Percentiles rank a stretch among this genome's conserved stretches.
phyloP scores from a whole-genome alignment of 2,329 filamentous ascomycete genomes.

The Scortechinia acanthostroma region DNA sequence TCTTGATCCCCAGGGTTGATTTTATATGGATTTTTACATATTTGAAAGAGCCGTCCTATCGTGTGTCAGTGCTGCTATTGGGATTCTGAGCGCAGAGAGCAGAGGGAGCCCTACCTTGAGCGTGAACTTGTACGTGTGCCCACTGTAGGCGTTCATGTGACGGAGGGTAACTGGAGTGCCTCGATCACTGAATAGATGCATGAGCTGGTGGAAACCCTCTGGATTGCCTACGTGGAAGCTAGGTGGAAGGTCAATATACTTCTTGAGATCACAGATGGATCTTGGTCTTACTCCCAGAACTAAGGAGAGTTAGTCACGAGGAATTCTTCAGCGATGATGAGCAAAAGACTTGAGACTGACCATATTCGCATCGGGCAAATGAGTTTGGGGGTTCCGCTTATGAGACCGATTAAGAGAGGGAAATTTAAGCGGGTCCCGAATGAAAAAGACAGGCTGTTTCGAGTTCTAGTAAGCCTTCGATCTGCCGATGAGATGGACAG shows the following conservation, averaged over 20 bases:
- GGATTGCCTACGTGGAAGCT: slow-evolving; percentile 29
- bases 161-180: slow-evolving; percentile 36
- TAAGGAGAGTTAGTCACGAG: slow-evolving; percentile 5
- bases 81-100: slow-evolving; percentile 4
- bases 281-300: slow-evolving; percentile 21
- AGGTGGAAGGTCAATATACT: no score
- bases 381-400: slow-evolving; percentile 16
- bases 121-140: slow-evolving; percentile 38
- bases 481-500: not conserved
- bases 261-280: no score
- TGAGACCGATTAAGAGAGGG: slow-evolving; percentile 22
- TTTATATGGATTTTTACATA: slow-evolving; percentile 42
- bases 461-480: not conserved
- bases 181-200: slow-evolving; percentile 40
- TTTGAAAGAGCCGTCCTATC: slow-evolving; percentile 34
- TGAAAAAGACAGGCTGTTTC: slow-evolving; percentile 29
- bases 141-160: slow-evolving; percentile 34
- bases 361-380: slow-evolving; percentile 23
- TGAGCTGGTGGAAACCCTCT: slow-evolving; percentile 38
- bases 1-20: slow-evolving; percentile 34
- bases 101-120: no score
- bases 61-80: slow-evolving; percentile 3
- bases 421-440: slow-evolving; percentile 31
- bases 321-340: not conserved
- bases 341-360: slow-evolving; percentile 10